Base-by-base conservation (phyloP, 2,329 filamentous ascomycete species). In the Paraphoma chrysanthemicola region DNA sequence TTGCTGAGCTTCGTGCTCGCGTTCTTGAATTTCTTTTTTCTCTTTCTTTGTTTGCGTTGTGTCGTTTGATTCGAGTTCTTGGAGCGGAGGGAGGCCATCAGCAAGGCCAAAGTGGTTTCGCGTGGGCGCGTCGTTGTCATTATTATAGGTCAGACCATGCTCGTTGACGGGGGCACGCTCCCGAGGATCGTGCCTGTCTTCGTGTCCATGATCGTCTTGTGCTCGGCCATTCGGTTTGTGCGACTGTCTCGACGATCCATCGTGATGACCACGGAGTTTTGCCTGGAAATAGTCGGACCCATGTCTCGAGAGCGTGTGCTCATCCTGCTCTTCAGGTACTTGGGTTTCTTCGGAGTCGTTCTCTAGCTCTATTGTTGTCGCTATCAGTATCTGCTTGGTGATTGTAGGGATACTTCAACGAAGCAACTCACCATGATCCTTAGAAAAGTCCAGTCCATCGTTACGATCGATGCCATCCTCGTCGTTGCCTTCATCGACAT, bases 1-100 rank as follows among this genome's bases (percentile, higher is more conserved):
- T 41, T 82, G 68, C 1, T 80, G 77, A 23, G 79, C 77, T 42
- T 82, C 66, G n/a, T 82, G 77, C 6, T 82, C 77, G 9, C 76
- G 75, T 8, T 76, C 67, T 0, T 74, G 67, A 0, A 68, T 66
- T 31, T 80, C 71, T 14, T 77, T 68, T 68, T 72, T 63, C 58
- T 80, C 67, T 63, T 78, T 65, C 67, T 76, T 53, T 0, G 69
- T 67, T 28, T 65, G 57, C 6, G 73, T 61, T 4, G 76, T 74
- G 4, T 63, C 54, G 12, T 64, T 48, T 2, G 69, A 69, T 4
- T 59, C 61, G 2, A 60, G 59, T 51, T 73, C 67, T 8, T 71
- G 59, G 1, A 71, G 62, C 69, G 81, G 66, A 54, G 75, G 73
- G 69, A 81, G 60, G 63, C 79, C 76, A 64, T 82, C 80, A 53